A percentile compares a stretch with the other conserved stretches of the same genome.
Evolutionary conservation across 371 early-diverging fungal genomes (phyloP).

Genomic region (Rhizopus microsporus): DNA sequence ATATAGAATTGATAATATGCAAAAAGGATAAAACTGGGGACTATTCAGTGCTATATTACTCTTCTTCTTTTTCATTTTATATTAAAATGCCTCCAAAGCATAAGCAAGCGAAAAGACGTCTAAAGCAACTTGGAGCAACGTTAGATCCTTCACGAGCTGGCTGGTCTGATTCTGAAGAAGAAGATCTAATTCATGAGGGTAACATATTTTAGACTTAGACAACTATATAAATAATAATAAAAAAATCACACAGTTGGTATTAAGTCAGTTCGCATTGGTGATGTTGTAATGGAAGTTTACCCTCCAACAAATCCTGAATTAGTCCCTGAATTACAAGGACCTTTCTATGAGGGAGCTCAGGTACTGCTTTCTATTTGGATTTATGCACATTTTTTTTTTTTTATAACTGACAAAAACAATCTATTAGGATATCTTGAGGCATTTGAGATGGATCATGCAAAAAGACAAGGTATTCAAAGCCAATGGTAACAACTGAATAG

Average conservation of each 20-base stretch:
- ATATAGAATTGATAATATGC: no score
- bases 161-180: slow-evolving; percentile 58
- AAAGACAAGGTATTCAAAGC: slow-evolving; percentile 53
- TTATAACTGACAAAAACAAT: background rate
- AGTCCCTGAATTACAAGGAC: slow-evolving; percentile 62
- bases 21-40: no score
- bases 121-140: slow-evolving; percentile 47
- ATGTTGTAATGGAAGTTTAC: slow-evolving; percentile 61
- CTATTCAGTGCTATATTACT: no score
- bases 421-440: slow-evolving; percentile 69
- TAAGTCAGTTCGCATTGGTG: slow-evolving; percentile 61
- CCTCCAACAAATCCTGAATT: slow-evolving; percentile 61
- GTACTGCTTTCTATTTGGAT: slow-evolving; percentile 30
- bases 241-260: slow-evolving; percentile 20
- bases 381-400: background rate
- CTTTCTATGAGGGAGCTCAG: slow-evolving; percentile 71
- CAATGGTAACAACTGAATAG: background rate
- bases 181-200: slow-evolving; percentile 45
- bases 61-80: slow-evolving; percentile 4
- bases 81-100: slow-evolving; percentile 17
- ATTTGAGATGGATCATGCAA: slow-evolving; percentile 74
- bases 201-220: background rate
- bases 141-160: slow-evolving; percentile 35
- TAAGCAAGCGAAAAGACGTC: slow-evolving; percentile 46
- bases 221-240: slow-evolving; percentile 1